A percentile compares a stretch with the other conserved stretches of the same genome.
Evolutionary conservation across 768 basidiomycete species (phyloP).

Genomic region (Trametes elegans): DNA sequence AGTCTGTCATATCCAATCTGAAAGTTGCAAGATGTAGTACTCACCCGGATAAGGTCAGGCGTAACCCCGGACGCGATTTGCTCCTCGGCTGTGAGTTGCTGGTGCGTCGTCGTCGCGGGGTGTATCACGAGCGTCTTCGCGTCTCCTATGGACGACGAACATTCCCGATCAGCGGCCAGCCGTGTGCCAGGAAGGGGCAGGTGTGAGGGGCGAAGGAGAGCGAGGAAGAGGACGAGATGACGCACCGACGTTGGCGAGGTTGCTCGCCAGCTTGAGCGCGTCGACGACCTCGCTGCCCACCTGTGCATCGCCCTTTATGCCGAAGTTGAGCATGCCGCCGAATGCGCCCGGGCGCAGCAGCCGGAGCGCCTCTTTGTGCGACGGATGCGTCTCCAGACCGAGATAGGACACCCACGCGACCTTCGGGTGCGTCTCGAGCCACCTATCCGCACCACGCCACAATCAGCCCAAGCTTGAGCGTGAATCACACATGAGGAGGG

Average conservation of each 20-base stretch:
- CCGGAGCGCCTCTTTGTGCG: slow-evolving; percentile 56
- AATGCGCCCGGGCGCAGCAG: slow-evolving; percentile 53
- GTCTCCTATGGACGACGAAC: slow-evolving; percentile 39
- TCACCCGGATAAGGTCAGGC: slow-evolving; percentile 70
- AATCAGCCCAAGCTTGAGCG: background rate
- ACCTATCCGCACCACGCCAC: too few species aligned
- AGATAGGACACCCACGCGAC: slow-evolving; percentile 81
- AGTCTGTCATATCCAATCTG: background rate
- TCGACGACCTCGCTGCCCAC: slow-evolving; percentile 66
- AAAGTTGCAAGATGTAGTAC: slow-evolving; percentile 23
- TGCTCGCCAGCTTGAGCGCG: slow-evolving; percentile 66
- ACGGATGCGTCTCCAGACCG: slow-evolving; percentile 62
- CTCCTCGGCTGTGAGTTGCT: slow-evolving; percentile 64
- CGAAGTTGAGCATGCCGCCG: slow-evolving; percentile 82
- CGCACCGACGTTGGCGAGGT: slow-evolving; percentile 73
- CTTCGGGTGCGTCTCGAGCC: slow-evolving; percentile 61
- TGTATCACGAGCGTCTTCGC: slow-evolving; percentile 81
- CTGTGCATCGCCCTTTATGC: slow-evolving; percentile 53
- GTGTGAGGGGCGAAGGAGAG: too few species aligned
- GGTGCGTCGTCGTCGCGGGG: slow-evolving; percentile 75
- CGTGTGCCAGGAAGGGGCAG: too few species aligned
- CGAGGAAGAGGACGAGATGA: too few species aligned
- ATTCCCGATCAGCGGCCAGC: slow-evolving; percentile 20
- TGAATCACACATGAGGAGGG: too few species aligned
- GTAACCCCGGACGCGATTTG: slow-evolving; percentile 67